Base-by-base conservation (phyloP, 2,329 filamentous ascomycete species). In the Talaromyces funiculosus region DNA sequence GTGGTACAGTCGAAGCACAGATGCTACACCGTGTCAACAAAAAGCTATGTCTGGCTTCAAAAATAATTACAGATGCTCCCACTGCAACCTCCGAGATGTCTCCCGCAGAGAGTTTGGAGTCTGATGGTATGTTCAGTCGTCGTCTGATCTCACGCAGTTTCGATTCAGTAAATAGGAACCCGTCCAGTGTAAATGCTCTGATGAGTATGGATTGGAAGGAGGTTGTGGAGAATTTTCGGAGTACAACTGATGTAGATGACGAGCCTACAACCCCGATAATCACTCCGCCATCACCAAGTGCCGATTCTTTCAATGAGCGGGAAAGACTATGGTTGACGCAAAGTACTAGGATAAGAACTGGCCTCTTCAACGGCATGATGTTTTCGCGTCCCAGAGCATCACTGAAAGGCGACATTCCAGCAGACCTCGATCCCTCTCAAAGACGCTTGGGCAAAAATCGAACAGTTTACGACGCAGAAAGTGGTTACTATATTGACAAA, bases 41-140 rank as follows among this genome's bases (percentile, higher is more conserved):
- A 75, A 87, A 86, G 70, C 73, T 86, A 0, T 86, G 86, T 62
- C 73, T 86, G 0, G 85, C 83, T 0, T 77, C 81, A 0, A 86
- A 85, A 65, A 82, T 86, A 18, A 85, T 43, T 22, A 1, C 18
- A 24, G 40, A 43, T 43, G 3, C 20, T 14, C 3, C 40, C 6
- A 10, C 8, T 24, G 40, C 1, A 5, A 24, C 9, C 2, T 43
- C 40, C 0, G 40, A 16, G 2, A 5, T 43, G 40, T 24, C 40
- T 14, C 1, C 16, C 3, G 40, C 3, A 16, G 40, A 43, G 18
- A 4, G 8, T 24, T 14, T 24, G 6, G 20, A 24, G 3, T 22
- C 40, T 4, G 20, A 14, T 7, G 20, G 24, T 2, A 24, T 10
- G 6, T 24, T 24, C 40, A 12, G 22, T 43, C 20, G 40, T 4